These are phyloP conservation scores for Poronia punctata DNA, from an alignment of 495 filamentous ascomycete species.

Conservation along the genomic window DNA sequence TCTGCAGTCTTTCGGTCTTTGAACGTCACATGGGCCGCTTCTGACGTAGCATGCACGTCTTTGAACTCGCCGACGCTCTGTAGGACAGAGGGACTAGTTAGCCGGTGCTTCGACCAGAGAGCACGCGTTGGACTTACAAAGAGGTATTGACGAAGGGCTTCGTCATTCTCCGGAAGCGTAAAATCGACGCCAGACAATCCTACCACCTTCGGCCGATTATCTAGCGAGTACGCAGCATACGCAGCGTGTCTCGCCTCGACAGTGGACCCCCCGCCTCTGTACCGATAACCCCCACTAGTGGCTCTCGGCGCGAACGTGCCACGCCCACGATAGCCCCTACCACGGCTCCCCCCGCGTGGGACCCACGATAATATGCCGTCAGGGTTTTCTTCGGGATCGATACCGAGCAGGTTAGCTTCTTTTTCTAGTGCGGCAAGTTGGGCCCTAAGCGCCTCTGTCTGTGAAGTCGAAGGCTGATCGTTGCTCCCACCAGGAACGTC, in stretches of 20 bases:
- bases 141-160: constrained; percentile 76
- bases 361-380: constrained; percentile 35
- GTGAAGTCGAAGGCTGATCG: constrained; percentile 23
- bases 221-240: constrained; percentile 67
- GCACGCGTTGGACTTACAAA: constrained; percentile 53
- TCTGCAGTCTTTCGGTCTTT: constrained; percentile 87
- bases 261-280: constrained; percentile 52
- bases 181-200: constrained; percentile 64
- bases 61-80: constrained; percentile 82
- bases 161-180: constrained; percentile 62
- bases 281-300: constrained; percentile 45
- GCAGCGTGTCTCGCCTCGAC: constrained; percentile 34
- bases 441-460: constrained; percentile 57
- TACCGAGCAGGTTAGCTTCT: constrained; percentile 73
- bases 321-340: constrained; percentile 34
- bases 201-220: constrained; percentile 78
- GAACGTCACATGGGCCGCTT: constrained; percentile 63
- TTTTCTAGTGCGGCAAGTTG: constrained; percentile 78
- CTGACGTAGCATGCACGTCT: constrained; percentile 59
- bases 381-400: constrained; percentile 50
- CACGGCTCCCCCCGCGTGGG: constrained; percentile 23
- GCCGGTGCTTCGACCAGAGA: not conserved
- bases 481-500: constrained; percentile 7
- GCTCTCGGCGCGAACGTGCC: constrained; percentile 40
- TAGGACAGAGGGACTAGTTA: constrained; percentile 21